Evolutionary conservation across 2,329 filamentous ascomycete genomes (phyloP).

Genomic region (Berkeleyomyces rouxiae): DNA sequence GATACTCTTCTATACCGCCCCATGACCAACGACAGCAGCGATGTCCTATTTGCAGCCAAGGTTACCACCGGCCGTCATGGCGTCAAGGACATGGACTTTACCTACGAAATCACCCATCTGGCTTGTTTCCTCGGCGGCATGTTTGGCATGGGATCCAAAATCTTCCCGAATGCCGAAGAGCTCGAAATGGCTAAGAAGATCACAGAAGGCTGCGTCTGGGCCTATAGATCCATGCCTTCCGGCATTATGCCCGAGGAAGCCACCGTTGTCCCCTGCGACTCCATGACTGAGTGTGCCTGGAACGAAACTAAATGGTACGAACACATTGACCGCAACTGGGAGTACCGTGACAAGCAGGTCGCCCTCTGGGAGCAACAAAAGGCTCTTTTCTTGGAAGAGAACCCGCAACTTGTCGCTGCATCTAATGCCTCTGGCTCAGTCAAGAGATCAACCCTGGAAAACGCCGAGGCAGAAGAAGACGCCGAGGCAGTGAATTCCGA

Average conservation of each 20-base stretch:
- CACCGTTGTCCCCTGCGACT: conserved; percentile 30
- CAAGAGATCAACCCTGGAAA: not conserved
- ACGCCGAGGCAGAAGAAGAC: not conserved
- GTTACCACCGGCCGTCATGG: conserved; percentile 30
- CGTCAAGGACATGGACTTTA: conserved; percentile 24
- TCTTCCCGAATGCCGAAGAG: conserved; percentile 41
- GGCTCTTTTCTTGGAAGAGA: conserved; percentile 12
- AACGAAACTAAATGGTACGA: conserved; percentile 32
- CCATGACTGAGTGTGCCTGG: conserved; percentile 33
- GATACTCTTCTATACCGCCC: conserved; percentile 63
- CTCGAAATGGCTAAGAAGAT: conserved; percentile 46
- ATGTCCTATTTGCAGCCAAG: conserved; percentile 60
- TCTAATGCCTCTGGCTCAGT: not conserved
- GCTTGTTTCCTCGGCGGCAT: conserved; percentile 56
- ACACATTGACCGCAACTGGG: conserved; percentile 29
- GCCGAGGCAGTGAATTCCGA: not conserved
- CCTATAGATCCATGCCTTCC: conserved; percentile 40
- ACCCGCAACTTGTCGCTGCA: not conserved
- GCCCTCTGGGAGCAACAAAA: conserved; percentile 20
- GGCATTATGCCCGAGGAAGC: conserved; percentile 50
- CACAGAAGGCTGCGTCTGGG: conserved; percentile 55
- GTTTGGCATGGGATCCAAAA: conserved; percentile 48
- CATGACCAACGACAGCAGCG: conserved; percentile 44
- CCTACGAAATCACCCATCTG: conserved; percentile 47
- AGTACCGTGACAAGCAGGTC: conserved; percentile 28